These are phyloP conservation scores for Solanum okadae DNA, from an alignment of 257 asterid species.

Conservation along the genomic window DNA sequence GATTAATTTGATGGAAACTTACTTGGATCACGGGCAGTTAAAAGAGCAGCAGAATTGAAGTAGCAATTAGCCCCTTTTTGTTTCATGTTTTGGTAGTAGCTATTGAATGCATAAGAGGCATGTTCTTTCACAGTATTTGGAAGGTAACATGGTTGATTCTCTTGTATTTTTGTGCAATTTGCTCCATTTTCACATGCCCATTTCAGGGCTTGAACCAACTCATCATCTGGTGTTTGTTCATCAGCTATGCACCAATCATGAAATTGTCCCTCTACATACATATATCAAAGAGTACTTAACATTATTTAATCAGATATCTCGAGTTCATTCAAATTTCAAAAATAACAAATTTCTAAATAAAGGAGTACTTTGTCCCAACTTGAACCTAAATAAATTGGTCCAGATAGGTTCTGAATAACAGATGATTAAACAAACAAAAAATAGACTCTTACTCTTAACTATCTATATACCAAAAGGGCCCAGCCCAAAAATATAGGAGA, in stretches of 20 bases:
- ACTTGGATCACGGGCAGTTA: conserved; percentile 68
- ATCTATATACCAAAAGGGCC: background rate
- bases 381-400: background rate
- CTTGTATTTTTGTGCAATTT: conserved; percentile 44
- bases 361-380: background rate
- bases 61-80: conserved; percentile 65
- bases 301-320: background rate
- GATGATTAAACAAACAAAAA: background rate
- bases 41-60: conserved; percentile 64
- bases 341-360: background rate
- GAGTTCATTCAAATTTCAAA: background rate
- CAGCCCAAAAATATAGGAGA: background rate
- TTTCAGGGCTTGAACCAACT: conserved; percentile 37
- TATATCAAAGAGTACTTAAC: background rate
- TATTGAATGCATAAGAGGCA: conserved; percentile 82
- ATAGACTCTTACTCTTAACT: background rate
- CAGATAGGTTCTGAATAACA: background rate
- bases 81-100: conserved; percentile 70
- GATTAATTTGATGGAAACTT: conserved; percentile 4
- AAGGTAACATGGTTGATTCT: conserved; percentile 29
- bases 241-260: conserved; percentile 84
- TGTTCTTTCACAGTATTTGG: conserved; percentile 55
- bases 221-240: conserved; percentile 59
- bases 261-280: conserved; percentile 42
- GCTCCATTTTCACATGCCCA: conserved; percentile 91